Base-by-base conservation (phyloP, 2,329 filamentous ascomycete species). In the Neoarthrinium moseri region DNA sequence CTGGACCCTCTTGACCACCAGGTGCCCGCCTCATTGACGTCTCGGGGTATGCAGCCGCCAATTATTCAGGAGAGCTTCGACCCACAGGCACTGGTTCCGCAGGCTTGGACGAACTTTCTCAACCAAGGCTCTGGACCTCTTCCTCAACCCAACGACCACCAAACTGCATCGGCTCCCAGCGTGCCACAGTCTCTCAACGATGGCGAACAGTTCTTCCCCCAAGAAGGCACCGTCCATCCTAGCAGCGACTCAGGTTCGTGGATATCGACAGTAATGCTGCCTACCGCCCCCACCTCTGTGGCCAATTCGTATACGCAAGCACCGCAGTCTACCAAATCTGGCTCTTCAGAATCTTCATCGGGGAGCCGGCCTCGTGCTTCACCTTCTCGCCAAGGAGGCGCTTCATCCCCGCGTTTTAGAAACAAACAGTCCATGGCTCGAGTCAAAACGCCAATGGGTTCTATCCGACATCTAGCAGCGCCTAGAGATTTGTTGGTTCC, bases 211-310 rank as follows among this genome's bases (percentile, higher is more conserved):
- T 4, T 5, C 13, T 6, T 18, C n/a, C 26, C 22, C 11, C 26
- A 29, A 22, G 36, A 35, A 5, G 17, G 7, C 15, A 15, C 37
- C 5, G 26, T 29, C 22, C 29, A 15, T 11, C 22, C 27, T 22
- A 4, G 26, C 6, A 17, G 2, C 11, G 44, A 42, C 30, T 46
- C 44, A 4, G 27, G 13, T 11, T 35, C 45, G 10, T 48, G 46
- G 46, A 43, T 34, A 22, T 43, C 40, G n/a, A 35, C 46, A 5
- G 34, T 44, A 11, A 15, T 43, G 18, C 27, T 24, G 18, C 34
- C 26, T 5, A 48, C 40, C 5, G 11, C 34, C 15, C 26, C 35
- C 15, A 40, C 26, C 10, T 39, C 35, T 29, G n/a, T 17, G 8
- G 15, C 30, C 23, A 23, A 30, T n/a, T n/a, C n/a, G 6, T 6